Base-by-base conservation (phyloP, 2,329 filamentous ascomycete species). In the Cladosporium sphaerospermum region DNA sequence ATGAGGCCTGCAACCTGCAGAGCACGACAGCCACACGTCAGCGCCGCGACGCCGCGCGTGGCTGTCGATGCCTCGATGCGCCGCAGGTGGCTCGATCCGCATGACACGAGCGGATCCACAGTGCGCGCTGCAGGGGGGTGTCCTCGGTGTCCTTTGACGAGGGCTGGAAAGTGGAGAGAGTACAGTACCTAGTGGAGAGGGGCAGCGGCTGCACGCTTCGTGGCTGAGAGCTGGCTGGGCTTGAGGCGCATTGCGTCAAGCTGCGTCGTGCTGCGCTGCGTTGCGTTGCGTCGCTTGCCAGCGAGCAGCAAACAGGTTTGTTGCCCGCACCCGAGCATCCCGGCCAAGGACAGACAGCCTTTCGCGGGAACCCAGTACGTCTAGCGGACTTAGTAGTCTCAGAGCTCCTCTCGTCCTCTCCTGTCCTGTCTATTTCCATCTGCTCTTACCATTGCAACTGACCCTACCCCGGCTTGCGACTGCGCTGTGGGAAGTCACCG, bases 1-100 rank as follows among this genome's bases (percentile, higher is more conserved):
- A 18, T 18, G 16, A 3, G 16, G 16, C 16, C 16, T 18, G 16
- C 16, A 18, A 18, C 16, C 16, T 18, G 36, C 36, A n/a, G 36
- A 10, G 33, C 6, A n/a, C 6, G 36, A n/a, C 11, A 37, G 36
- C 36, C 36, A 37, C 36, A 37, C 36, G 36, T 37, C 36, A 37
- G 36, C 36, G 36, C 36, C 36, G 9, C 13, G 33, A 37, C 36
- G 36, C 36, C 36, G 36, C 36, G 8, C 36, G 36, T 37, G 36
- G 36, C 36, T 37, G 9, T 9, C 33, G 33, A 34, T 18, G 33
- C 9, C 13, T 34, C 36, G 36, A 37, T 51, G 28, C 41, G 47
- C 47, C 47, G 47, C 47, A 28, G 23, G 47, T 51, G 47, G 47
- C 47, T 51, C 47, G 47, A 51, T 51, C 40, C 16, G 16, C 31